Evolutionary conservation across 495 filamentous ascomycete genomes (phyloP).

Genomic region (Penicillium pulvis): DNA sequence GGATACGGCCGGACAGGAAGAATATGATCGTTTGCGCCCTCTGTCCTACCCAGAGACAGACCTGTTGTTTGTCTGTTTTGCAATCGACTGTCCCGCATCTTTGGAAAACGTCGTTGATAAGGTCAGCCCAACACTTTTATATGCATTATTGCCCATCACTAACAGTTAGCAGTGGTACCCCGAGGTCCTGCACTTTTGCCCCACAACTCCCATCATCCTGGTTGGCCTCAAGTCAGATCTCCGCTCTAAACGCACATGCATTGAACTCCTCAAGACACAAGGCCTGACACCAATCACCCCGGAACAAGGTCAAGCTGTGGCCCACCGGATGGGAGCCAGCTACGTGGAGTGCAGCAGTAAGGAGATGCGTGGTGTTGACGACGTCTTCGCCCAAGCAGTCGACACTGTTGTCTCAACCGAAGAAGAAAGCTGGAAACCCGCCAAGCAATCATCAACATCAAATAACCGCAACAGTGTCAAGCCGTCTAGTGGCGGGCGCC

Average conservation of each 20-base stretch:
- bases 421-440: constrained; percentile 40
- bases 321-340: constrained; percentile 85
- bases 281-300: constrained; percentile 91
- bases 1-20: constrained; percentile 98
- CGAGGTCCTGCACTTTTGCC: constrained; percentile 98
- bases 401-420: constrained; percentile 71
- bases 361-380: constrained; percentile 92
- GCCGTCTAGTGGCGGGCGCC: constrained; percentile 32
- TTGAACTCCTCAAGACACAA: constrained; percentile 97
- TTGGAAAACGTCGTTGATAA: constrained; percentile 99
- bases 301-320: constrained; percentile 85
- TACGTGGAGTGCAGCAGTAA: constrained; percentile 99
- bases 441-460: constrained; percentile 16
- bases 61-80: constrained; percentile 97
- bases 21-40: constrained; percentile 94
- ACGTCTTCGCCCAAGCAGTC: constrained; percentile 90
- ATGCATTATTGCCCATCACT: constrained; percentile 9
- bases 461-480: constrained; percentile 25
- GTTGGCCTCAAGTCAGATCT: constrained; percentile 96
- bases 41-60: constrained; percentile 98
- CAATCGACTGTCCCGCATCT: constrained; percentile 97
- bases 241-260: constrained; percentile 89
- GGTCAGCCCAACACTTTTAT: constrained; percentile 51
- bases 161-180: constrained; percentile 80
- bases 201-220: constrained; percentile 91